phyloP scores from a whole-genome alignment of 140 eudicot genomes.

The Flaveria floridana region DNA sequence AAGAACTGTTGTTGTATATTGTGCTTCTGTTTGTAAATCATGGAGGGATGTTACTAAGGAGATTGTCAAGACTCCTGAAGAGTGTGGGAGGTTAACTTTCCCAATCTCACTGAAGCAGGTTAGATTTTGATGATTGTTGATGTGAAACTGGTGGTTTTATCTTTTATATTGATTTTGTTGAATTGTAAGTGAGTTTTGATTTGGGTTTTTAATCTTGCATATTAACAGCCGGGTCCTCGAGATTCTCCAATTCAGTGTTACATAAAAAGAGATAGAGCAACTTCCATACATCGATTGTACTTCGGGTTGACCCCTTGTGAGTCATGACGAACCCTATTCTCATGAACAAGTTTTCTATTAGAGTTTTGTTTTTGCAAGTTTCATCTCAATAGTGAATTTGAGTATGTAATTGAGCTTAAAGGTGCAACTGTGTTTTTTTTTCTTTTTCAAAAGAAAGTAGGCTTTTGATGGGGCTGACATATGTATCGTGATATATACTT shows the following conservation, averaged over 20 bases:
- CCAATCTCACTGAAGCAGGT: conserved; percentile 96
- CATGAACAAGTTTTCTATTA: background rate
- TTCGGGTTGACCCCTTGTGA: conserved; percentile 75
- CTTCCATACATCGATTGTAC: conserved; percentile 56
- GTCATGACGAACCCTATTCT: conserved; percentile 28
- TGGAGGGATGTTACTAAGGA: conserved; percentile 95
- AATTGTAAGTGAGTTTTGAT: conserved; percentile 9
- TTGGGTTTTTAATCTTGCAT: background rate
- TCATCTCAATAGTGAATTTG: background rate
- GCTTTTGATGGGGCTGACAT: conserved; percentile 15
- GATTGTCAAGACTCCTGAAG: conserved; percentile 85
- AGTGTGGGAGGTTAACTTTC: conserved; percentile 92
- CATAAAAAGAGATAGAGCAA: conserved; percentile 73
- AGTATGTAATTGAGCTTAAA: background rate
- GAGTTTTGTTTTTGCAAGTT: background rate
- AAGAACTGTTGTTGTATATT: conserved; percentile 60
- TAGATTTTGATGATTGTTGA: background rate
- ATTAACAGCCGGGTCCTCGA: conserved; percentile 73
- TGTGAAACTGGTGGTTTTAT: background rate
- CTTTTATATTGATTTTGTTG: background rate
- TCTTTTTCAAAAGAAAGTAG: background rate
- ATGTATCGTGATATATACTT: background rate
- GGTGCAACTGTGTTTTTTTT: conserved; percentile 3
- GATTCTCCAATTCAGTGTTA: conserved; percentile 74
- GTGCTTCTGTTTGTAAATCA: conserved; percentile 90